phyloP scores from a whole-genome alignment of 768 basidiomycete genomes.

The Psilocybe sp. region DNA sequence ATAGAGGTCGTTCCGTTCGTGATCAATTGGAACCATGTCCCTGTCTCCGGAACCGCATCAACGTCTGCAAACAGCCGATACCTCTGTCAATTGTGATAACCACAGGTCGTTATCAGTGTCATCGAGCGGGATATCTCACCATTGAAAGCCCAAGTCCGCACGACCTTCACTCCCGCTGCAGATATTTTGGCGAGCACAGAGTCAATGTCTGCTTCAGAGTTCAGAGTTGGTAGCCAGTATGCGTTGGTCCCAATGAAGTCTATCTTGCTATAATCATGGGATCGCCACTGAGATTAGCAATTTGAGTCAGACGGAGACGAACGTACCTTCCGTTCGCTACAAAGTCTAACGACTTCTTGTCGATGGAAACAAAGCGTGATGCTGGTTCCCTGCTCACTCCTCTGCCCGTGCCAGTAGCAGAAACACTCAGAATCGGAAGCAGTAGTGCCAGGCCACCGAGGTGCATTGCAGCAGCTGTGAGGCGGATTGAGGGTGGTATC shows the following conservation, averaged over 20 bases:
- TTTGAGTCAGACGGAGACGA: background rate
- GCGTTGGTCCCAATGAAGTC: constrained; percentile 50
- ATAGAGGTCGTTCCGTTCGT: constrained; percentile 49
- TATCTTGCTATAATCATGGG: constrained; percentile 19
- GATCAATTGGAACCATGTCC: constrained; percentile 65
- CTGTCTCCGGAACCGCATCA: constrained; percentile 44
- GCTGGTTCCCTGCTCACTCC: no score
- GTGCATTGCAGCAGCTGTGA: no score
- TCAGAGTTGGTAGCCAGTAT: constrained; percentile 63
- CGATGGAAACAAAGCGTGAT: constrained; percentile 42
- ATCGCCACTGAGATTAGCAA: constrained; percentile 1
- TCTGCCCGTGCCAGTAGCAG: no score
- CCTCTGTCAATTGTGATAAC: background rate
- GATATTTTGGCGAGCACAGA: constrained; percentile 56
- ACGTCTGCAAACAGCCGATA: constrained; percentile 52
- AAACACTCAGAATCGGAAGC: no score
- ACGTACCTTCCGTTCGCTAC: constrained; percentile 52
- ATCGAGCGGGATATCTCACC: constrained; percentile 36
- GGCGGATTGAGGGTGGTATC: no score
- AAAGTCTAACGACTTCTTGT: constrained; percentile 38
- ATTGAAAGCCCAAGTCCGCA: constrained; percentile 74
- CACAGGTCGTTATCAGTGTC: background rate
- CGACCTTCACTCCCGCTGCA: constrained; percentile 51
- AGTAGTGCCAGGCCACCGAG: no score
- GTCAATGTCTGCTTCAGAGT: constrained; percentile 53